Evolutionary conservation across 1,284 basidiomycete species (phyloP).

Genomic region (Ustilago esculenta): DNA sequence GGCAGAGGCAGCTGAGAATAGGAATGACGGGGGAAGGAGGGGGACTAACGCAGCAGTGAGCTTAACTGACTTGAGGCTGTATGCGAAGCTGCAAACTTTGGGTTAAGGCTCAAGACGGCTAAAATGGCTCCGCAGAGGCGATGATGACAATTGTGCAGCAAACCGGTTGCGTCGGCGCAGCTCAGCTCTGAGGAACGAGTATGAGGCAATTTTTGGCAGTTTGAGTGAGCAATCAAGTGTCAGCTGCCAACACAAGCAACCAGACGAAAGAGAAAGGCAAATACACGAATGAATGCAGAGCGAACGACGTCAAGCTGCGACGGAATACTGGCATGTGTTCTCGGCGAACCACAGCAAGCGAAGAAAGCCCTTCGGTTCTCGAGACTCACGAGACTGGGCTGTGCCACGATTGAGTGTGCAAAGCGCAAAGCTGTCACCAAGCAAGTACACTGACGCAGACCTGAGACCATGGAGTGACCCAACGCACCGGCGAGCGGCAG

Average conservation of each 20-base stretch:
- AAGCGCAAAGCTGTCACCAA: not conserved
- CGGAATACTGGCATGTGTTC: constrained; percentile 19
- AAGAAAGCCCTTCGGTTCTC: not conserved
- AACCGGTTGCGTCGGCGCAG: too few species aligned
- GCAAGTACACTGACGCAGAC: constrained; percentile 5
- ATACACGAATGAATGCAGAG: not conserved
- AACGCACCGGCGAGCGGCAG: not conserved
- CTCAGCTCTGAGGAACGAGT: too few species aligned
- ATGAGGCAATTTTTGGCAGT: too few species aligned
- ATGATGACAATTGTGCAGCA: too few species aligned
- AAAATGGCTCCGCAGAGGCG: too few species aligned
- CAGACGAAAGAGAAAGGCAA: not conserved
- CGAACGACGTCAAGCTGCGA: constrained; percentile 15
- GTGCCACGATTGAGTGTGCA: too few species aligned
- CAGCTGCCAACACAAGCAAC: too few species aligned
- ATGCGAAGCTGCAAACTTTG: not conserved
- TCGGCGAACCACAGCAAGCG: not conserved
- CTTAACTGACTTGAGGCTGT: not conserved
- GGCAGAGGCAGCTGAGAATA: not conserved
- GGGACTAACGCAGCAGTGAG: constrained; percentile 1
- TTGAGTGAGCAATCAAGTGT: too few species aligned
- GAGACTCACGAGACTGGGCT: too few species aligned
- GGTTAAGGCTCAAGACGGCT: constrained; percentile 4
- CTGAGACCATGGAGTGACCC: not conserved
- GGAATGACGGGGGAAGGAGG: not conserved